Conservation (phyloP, 2,329 filamentous ascomycete genomes). For the Aspergillus puulaauensis region DNA sequence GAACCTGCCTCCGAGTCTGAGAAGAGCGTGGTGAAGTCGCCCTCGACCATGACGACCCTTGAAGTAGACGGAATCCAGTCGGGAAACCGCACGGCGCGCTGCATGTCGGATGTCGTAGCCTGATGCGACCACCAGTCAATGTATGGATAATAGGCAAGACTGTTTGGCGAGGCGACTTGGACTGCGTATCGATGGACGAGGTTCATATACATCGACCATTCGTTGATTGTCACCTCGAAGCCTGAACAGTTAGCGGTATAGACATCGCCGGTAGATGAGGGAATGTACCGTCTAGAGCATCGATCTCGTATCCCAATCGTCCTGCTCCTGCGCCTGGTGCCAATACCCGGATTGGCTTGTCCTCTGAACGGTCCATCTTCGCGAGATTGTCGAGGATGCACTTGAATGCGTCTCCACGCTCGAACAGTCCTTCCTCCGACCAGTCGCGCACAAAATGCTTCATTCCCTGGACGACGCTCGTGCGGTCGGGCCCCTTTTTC, state of each 20-base stretch:
- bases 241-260: slow-evolving; percentile 23
- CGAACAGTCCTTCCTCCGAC: slow-evolving; percentile 49
- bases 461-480: slow-evolving; percentile 53
- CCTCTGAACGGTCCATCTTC: slow-evolving; percentile 1
- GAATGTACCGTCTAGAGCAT: slow-evolving; percentile 39
- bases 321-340: slow-evolving; percentile 57
- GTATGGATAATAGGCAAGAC: slow-evolving; percentile 49
- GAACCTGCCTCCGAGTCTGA: slow-evolving; percentile 9
- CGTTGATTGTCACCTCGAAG: slow-evolving; percentile 56
- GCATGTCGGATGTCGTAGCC: slow-evolving; percentile 48
- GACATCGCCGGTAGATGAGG: neutral
- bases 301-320: slow-evolving; percentile 53
- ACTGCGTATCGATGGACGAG: slow-evolving; percentile 53
- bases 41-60: slow-evolving; percentile 48
- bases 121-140: slow-evolving; percentile 60
- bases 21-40: slow-evolving; percentile 54
- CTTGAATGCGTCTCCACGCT: slow-evolving; percentile 44
- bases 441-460: slow-evolving; percentile 62
- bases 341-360: slow-evolving; percentile 40
- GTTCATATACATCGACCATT: slow-evolving; percentile 61
- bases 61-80: slow-evolving; percentile 37
- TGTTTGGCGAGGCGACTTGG: slow-evolving; percentile 20
- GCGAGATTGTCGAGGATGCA: slow-evolving; percentile 32
- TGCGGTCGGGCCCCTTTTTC: slow-evolving; percentile 44
- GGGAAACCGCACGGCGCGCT: slow-evolving; percentile 49